Evolutionary conservation across 2,329 filamentous ascomycete species (phyloP), one percentile per base, ranked within the genome.

Genomic region (Exophiala mesophila): DNA sequence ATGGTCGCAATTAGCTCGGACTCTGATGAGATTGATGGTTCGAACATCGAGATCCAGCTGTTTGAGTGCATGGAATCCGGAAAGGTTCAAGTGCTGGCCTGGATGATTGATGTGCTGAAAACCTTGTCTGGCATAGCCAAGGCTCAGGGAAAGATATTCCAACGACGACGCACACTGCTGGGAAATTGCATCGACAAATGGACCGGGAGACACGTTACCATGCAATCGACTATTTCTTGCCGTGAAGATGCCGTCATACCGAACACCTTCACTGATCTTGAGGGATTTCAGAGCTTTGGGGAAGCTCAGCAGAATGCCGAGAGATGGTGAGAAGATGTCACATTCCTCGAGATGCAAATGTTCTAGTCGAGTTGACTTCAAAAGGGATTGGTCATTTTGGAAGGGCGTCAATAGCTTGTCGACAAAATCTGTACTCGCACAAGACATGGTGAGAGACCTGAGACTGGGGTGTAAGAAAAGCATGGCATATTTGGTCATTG

Each of bases 291-390:
- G 43, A 10, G 41, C 45, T 2, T 44, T 43, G 17, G 54, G 49
- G 30, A 55, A 51, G 31, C 48, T 49, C 13, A 56, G 36, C 28
- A 56, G 48, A 8, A 49, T 40, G 9, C 39, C 44, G 6, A 56
- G 40, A 6, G 49, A 47, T 9, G 45, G 42, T 5, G 48, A 40
- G 28, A 50, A 44, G 37, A 56, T 51, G 33, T 56, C 54, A 31
- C 54, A 56, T 36, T 56, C 54, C 45, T 55, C 52, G 24, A 56
- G 46, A 34, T 56, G 52, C 8, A 56, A 34, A 32, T 52, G 38
- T 30, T 55, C 48, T 9, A 56, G 47, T 8, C 43, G 40, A 3
- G 52, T 56, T n/a, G 50, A 47, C 20, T 45, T 45, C 9, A 45
- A 39, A 1, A 54, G 43, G 8, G 40, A 38, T 13, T 41, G 7